These are phyloP conservation scores for Thielaviopsis cerberus DNA, from an alignment of 2,329 filamentous ascomycete species.

Conservation along the genomic window DNA sequence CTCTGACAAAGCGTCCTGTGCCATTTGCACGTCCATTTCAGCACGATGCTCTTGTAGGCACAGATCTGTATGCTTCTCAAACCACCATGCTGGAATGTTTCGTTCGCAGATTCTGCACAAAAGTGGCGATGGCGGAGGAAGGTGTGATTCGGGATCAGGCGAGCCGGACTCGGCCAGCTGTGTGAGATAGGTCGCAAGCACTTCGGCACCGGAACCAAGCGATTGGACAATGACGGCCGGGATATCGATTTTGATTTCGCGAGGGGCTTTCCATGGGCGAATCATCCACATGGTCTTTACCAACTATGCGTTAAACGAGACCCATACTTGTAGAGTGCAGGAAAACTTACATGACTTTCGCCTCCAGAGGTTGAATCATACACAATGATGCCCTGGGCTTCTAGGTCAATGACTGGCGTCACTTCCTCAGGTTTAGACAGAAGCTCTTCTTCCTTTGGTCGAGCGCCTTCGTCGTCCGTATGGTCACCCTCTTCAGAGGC, in stretches of 20 bases:
- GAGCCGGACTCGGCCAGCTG: conserved; percentile 67
- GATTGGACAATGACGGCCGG: conserved; percentile 79
- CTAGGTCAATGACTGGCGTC: conserved; percentile 46
- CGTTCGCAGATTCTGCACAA: conserved; percentile 94
- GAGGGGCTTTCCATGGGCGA: conserved; percentile 68
- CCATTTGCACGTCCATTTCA: conserved; percentile 94
- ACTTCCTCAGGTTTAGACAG: conserved; percentile 22
- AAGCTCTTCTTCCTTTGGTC: conserved; percentile 17
- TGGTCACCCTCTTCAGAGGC: conserved; percentile 11
- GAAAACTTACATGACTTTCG: conserved; percentile 67
- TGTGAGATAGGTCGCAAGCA: conserved; percentile 84
- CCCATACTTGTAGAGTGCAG: neutral
- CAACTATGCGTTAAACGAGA: neutral
- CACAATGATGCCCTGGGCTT: conserved; percentile 96
- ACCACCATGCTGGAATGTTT: conserved; percentile 97
- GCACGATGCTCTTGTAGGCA: conserved; percentile 90
- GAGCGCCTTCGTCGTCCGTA: conserved; percentile 19
- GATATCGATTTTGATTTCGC: conserved; percentile 90
- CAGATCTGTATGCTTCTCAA: conserved; percentile 93
- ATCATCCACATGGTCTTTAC: conserved; percentile 98
- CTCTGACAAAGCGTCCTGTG: conserved; percentile 78
- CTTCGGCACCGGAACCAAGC: conserved; percentile 81
- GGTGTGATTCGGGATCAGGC: conserved; percentile 55
- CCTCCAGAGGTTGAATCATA: conserved; percentile 75
- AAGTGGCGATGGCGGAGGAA: conserved; percentile 66